phyloP scores from a whole-genome alignment of 2,329 filamentous ascomycete genomes.

The Fusarium penzigii region DNA sequence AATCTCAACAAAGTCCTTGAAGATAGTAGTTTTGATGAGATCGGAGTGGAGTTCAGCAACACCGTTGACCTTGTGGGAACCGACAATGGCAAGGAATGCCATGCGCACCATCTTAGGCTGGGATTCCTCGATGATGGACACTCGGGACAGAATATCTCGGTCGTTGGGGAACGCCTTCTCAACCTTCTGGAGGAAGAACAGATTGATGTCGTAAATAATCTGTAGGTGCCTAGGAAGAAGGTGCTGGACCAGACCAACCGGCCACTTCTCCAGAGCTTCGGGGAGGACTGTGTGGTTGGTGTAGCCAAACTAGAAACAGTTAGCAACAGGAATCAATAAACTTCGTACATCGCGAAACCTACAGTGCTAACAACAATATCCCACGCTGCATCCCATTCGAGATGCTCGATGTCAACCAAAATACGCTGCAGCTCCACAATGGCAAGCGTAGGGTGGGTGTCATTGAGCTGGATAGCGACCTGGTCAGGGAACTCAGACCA shows the following conservation, averaged over 20 bases:
- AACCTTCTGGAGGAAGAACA: constrained; percentile 87
- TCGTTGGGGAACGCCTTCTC: constrained; percentile 91
- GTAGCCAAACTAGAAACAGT: constrained; percentile 73
- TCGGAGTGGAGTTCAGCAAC: constrained; percentile 98
- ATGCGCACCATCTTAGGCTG: constrained; percentile 98
- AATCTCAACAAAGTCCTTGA: constrained; percentile 96
- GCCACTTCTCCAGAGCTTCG: constrained; percentile 98
- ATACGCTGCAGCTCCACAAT: constrained; percentile 96
- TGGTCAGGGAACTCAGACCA: constrained; percentile 95
- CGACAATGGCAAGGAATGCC: constrained; percentile 92
- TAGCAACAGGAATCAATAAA: background rate
- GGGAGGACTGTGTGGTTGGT: constrained; percentile 98
- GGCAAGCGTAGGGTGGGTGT: constrained; percentile 94
- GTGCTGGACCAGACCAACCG: constrained; percentile 87
- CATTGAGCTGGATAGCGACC: constrained; percentile 96
- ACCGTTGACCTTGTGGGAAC: constrained; percentile 98
- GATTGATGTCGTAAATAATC: constrained; percentile 98
- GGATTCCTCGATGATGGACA: constrained; percentile 98
- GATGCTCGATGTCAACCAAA: constrained; percentile 81
- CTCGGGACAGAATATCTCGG: constrained; percentile 77
- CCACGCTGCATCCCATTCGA: constrained; percentile 95
- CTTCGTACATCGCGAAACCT: constrained; percentile 32
- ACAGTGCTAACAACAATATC: constrained; percentile 70
- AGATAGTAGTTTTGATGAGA: constrained; percentile 97
- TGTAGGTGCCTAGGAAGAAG: constrained; percentile 91